Base-by-base conservation (phyloP, 805 yeast species). In the Candida insectorum region DNA sequence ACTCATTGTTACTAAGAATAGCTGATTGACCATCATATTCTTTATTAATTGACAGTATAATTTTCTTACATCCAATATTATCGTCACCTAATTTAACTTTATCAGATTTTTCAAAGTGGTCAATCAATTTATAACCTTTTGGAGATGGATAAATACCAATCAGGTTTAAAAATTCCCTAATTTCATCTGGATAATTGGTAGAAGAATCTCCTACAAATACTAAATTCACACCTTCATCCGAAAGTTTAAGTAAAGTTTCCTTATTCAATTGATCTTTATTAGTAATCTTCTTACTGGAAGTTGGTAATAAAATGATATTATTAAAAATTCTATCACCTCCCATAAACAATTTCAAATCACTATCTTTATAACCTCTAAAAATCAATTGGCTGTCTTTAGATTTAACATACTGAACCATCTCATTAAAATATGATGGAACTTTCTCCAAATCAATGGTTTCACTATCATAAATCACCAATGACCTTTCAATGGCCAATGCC, bases 131-230 rank as follows among this genome's bases (percentile, higher is more conserved):
- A 54, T 75, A 79, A 31, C 77, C 81, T 52, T 77, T 83, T 38
- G 96, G 94, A 30, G 93, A 74, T 37, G 96, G 85, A 49, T 69
- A 75, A 32, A 93, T 79, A 20, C 96, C 98, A 44, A 89, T 60
- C 54, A 89, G 87, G 49, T 79, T 76, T 44, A 86, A 71, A 48
- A 83, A 81, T 3, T 73, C 62, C 40, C 86, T 76, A 21, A 83
- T 60, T 15, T 53, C 58, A 12, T 65, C 71, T 5, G 71, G 70
- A 31, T 57, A 44, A 3, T 54, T 50, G 4, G 51, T 35, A 18
- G 45, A 25, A 7, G 41, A 38, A 13, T 81, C 74, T 16, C 83
- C 85, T 10, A 86, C 65, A 10, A 80, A 74, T 12, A 93, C 49
- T 6, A 93, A 54, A 53, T 88, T 84, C 40, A 96, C 96, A 29